Evolutionary conservation across 2,329 filamentous ascomycete genomes (phyloP).

Genomic region (Apiospora pterosperma): DNA sequence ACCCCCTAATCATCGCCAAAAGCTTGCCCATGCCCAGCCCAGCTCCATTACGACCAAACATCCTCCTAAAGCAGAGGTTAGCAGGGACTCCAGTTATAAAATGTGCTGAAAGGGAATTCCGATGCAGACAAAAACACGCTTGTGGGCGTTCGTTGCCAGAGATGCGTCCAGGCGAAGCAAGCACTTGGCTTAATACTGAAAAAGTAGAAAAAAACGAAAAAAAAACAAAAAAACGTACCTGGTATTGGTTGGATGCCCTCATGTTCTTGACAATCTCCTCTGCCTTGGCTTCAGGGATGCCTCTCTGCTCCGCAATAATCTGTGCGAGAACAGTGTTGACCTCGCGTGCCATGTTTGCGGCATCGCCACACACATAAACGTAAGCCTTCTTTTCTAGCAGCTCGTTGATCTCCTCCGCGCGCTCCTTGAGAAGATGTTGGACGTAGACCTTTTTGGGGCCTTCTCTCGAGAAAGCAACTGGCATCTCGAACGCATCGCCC

Average conservation of each 20-base stretch:
- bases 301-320: constrained; percentile 81
- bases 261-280: constrained; percentile 98
- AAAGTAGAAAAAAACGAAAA: background rate
- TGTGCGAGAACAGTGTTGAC: constrained; percentile 84
- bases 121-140: background rate
- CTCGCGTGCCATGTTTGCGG: constrained; percentile 93
- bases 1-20: background rate
- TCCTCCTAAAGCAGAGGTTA: background rate
- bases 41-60: constrained; percentile 5
- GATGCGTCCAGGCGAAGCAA: background rate
- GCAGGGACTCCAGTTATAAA: too few relatives aligned
- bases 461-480: constrained; percentile 95
- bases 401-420: constrained; percentile 79
- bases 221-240: constrained; percentile 54
- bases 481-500: constrained; percentile 83
- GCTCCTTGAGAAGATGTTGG: constrained; percentile 85
- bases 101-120: too few relatives aligned
- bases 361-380: constrained; percentile 98
- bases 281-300: constrained; percentile 78
- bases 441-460: constrained; percentile 89
- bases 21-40: background rate
- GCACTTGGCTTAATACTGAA: background rate
- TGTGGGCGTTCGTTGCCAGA: too few relatives aligned
- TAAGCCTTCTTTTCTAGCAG: constrained; percentile 84
- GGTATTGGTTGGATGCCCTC: constrained; percentile 92